These are phyloP conservation scores for Medicago arabica DNA, from an alignment of 306 rosid species.

Conservation along the genomic window DNA sequence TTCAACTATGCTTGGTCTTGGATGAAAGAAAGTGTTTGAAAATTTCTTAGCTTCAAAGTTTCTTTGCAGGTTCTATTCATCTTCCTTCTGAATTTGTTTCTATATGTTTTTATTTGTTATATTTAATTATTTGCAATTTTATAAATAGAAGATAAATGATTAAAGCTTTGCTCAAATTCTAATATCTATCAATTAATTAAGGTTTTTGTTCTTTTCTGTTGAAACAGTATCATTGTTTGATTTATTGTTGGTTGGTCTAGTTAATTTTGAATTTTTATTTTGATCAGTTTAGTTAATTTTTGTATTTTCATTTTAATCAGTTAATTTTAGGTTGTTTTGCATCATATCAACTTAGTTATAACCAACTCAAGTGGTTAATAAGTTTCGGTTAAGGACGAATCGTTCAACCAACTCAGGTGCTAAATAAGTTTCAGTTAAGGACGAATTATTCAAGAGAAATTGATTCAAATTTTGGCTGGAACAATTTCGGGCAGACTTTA, in stretches of 20 bases:
- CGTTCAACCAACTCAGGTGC: no score
- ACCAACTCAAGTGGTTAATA: no score
- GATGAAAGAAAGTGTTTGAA: conserved; percentile 21
- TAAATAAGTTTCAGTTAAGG: no score
- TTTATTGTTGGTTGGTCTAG: neutral
- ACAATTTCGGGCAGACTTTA: no score
- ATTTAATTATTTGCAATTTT: conserved; percentile 4
- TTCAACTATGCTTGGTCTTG: conserved; percentile 10
- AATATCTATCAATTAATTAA: neutral
- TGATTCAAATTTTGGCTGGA: no score
- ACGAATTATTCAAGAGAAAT: no score
- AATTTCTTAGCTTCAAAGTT: neutral
- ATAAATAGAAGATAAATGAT: neutral
- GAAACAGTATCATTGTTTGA: neutral
- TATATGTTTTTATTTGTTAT: neutral
- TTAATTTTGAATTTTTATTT: neutral
- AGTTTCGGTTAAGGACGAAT: no score
- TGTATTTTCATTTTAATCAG: neutral
- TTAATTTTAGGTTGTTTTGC: neutral
- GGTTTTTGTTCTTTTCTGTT: neutral
- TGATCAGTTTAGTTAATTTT: neutral
- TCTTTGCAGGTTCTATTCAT: conserved; percentile 38
- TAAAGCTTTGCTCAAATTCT: neutral
- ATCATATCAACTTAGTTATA: neutral
- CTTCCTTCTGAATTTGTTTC: neutral